phyloP scores from a whole-genome alignment of 1,284 basidiomycete genomes.

The Mycosarcoma mackinlayi region DNA sequence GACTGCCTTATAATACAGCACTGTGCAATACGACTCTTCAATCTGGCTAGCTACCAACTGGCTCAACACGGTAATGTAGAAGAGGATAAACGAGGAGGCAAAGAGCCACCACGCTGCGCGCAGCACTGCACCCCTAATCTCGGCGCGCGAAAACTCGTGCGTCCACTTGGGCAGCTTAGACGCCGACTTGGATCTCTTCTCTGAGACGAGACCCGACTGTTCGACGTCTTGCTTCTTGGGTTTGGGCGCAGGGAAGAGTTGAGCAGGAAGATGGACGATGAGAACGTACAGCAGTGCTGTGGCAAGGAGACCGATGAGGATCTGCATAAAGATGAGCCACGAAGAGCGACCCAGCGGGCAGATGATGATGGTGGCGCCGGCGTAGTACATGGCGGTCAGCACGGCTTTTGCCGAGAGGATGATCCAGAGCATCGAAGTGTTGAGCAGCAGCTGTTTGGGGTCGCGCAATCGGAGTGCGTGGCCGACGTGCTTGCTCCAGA shows the following conservation, averaged over 20 bases:
- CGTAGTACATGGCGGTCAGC: constrained; percentile 17
- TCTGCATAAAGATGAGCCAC: constrained; percentile 33
- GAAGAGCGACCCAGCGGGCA: constrained; percentile 28
- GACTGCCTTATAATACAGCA: constrained; percentile 21
- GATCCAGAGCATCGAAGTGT: constrained; percentile 26
- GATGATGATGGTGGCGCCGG: constrained; percentile 20
- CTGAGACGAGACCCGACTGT: constrained; percentile 12
- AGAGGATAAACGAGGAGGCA: constrained; percentile 29
- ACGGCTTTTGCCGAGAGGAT: constrained; percentile 12
- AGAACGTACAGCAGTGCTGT: constrained; percentile 21
- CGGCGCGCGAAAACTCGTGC: constrained; percentile 17
- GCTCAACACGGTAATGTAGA: constrained; percentile 33
- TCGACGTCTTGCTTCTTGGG: constrained; percentile 24
- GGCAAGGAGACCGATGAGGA: constrained; percentile 18
- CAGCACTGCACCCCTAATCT: constrained; percentile 15
- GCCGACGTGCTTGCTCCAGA: constrained; percentile 24
- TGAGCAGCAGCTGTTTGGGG: constrained; percentile 26
- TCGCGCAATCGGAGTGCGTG: constrained; percentile 21
- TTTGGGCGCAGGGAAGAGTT: constrained; percentile 27
- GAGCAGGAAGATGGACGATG: constrained; percentile 17
- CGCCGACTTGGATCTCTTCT: constrained; percentile 8
- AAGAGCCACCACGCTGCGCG: constrained; percentile 31
- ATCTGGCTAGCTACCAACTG: constrained; percentile 32
- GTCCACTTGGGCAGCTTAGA: constrained; percentile 13
- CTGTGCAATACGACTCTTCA: constrained; percentile 29